Conservation (phyloP, 2,329 filamentous ascomycete genomes). For the Phialophora expanda region DNA sequence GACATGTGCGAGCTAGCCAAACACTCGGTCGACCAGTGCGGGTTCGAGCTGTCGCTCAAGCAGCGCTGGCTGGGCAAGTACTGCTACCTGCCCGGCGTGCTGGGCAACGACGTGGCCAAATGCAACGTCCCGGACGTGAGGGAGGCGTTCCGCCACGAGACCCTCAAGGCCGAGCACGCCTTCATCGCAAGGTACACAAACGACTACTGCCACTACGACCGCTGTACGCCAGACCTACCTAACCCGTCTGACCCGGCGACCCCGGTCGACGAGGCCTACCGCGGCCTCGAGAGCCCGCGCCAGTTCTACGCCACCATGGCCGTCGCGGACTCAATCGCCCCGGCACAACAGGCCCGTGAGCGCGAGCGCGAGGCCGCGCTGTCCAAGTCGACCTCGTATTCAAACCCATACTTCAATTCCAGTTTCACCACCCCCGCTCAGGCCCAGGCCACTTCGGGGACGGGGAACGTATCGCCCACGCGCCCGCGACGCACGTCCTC, state of each 20-base stretch:
- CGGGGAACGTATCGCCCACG: conserved; percentile 31
- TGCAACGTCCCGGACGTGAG: conserved; percentile 95
- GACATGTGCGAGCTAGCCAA: conserved; percentile 99
- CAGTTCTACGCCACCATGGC: conserved; percentile 39
- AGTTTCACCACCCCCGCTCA: no score
- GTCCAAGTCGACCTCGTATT: conserved; percentile 19
- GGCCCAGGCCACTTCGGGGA: not conserved
- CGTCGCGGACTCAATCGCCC: conserved; percentile 36
- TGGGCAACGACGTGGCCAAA: conserved; percentile 91
- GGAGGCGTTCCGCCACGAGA: conserved; percentile 87
- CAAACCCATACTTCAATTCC: not conserved
- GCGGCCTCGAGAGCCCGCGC: conserved; percentile 36
- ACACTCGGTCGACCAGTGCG: conserved; percentile 92
- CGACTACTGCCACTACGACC: conserved; percentile 38
- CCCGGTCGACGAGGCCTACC: conserved; percentile 33
- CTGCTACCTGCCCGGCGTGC: conserved; percentile 76
- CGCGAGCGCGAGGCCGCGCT: conserved; percentile 20
- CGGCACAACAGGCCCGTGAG: conserved; percentile 34
- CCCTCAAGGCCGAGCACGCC: conserved; percentile 77
- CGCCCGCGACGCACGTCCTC: conserved; percentile 34
- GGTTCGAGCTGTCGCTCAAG: conserved; percentile 88
- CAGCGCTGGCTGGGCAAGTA: conserved; percentile 85
- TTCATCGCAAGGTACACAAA: conserved; percentile 54
- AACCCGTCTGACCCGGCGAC: conserved; percentile 31
- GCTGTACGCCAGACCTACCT: conserved; percentile 38